A percentile compares a stretch with the other conserved stretches of the same genome.
phyloP scores from a whole-genome alignment of 345 rosid species.

The Nephelium lappaceum region DNA sequence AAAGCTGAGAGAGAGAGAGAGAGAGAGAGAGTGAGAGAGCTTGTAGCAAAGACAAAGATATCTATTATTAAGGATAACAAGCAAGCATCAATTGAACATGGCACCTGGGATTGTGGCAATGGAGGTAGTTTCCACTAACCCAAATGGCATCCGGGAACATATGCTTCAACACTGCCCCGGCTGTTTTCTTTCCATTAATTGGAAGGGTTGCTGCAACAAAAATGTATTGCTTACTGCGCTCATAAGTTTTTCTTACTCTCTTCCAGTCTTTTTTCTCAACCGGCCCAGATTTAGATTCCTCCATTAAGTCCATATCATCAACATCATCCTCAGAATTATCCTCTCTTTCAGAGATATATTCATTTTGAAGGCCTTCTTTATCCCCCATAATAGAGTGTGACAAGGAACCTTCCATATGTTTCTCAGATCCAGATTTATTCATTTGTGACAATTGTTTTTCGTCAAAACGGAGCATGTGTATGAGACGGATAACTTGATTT shows the following conservation, averaged over 20 bases:
- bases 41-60: not conserved
- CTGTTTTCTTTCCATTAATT: constrained; percentile 86
- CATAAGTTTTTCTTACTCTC: constrained; percentile 72
- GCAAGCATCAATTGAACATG: constrained; percentile 9
- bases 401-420: constrained; percentile 35
- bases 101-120: constrained; percentile 92
- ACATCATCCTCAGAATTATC: constrained; percentile 49
- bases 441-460: constrained; percentile 70
- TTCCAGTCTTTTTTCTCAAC: constrained; percentile 68
- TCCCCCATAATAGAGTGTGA: constrained; percentile 33
- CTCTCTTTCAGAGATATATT: constrained; percentile 37
- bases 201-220: constrained; percentile 99
- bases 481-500: constrained; percentile 82
- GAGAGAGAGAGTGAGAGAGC: not conserved
- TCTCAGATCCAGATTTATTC: constrained; percentile 33
- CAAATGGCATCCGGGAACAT: constrained; percentile 91
- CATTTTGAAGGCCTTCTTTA: constrained; percentile 29
- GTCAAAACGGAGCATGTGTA: constrained; percentile 79
- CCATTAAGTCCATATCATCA: constrained; percentile 28
- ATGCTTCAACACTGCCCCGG: constrained; percentile 81
- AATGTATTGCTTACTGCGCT: constrained; percentile 86
- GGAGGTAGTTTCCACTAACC: constrained; percentile 92
- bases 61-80: not conserved
- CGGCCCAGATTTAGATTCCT: constrained; percentile 33
- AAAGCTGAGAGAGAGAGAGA: not conserved